These are phyloP conservation scores for Microcyclosporella mali DNA, from an alignment of 2,329 filamentous ascomycete species.

Conservation along the genomic window DNA sequence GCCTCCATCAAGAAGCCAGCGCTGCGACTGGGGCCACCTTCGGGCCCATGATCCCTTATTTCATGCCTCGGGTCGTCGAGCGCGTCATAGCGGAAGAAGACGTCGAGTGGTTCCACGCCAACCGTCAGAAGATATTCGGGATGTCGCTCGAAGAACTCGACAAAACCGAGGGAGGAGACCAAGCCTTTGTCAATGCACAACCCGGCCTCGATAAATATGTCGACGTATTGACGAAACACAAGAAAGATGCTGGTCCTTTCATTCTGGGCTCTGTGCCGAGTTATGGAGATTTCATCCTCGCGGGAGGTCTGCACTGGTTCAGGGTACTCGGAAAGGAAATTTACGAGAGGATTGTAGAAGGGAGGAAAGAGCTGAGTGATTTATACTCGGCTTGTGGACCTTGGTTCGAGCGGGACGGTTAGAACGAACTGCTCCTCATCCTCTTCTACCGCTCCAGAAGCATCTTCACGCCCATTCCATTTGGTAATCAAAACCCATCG, in stretches of 20 bases:
- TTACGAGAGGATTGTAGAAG: background rate
- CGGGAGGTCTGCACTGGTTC: background rate
- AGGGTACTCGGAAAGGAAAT: background rate
- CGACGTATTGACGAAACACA: constrained; percentile 9
- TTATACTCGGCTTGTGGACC: background rate
- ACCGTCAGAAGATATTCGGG: constrained; percentile 7
- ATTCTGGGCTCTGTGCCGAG: constrained; percentile 12
- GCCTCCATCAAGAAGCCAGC: constrained; percentile 9
- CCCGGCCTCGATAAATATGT: constrained; percentile 6
- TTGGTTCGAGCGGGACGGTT: background rate
- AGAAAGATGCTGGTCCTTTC: constrained; percentile 29
- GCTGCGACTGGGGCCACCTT: background rate
- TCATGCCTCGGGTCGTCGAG: constrained; percentile 10
- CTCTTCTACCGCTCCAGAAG: background rate
- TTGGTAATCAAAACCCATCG: constrained; percentile 24
- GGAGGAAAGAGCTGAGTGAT: background rate
- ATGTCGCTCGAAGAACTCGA: constrained; percentile 13
- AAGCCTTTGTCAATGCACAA: constrained; percentile 12
- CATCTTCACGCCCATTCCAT: constrained; percentile 9
- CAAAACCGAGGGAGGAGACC: constrained; percentile 22
- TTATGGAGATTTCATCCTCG: constrained; percentile 18
- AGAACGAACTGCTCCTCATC: background rate
- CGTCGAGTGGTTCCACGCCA: constrained; percentile 4
- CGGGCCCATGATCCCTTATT: constrained; percentile 13
- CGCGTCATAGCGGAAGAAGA: constrained; percentile 27